Base-by-base conservation (phyloP, 768 basidiomycete species). In the Ramaria sp. region DNA sequence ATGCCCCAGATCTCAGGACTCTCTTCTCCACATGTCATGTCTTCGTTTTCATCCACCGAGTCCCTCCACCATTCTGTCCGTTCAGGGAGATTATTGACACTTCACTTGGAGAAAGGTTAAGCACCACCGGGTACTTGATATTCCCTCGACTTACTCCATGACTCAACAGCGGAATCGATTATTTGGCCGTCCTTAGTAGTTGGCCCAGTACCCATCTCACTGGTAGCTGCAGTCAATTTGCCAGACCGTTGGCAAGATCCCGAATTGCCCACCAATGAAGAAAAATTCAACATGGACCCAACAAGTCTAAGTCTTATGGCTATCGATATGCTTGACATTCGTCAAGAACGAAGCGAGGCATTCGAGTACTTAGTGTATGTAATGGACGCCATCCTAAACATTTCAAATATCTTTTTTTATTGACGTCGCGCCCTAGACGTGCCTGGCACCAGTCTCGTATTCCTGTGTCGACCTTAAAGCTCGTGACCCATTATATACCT, bases 171-270 rank as follows among this genome's bases (percentile, higher is more conserved):
- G 18, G 77, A 83, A 58, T 82, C 85, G 5, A 75, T 81, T 39
- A 89, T 90, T 41, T 90, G 88, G 88, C 88, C 88, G 0, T 84
- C 85, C 5, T 71, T 90, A 34, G 78, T 90, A 48, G 75, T 85
- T n/a, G 76, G 88, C 30, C 83, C 88, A 8, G 84, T 79, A 8
- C 82, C 85, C 0, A 78, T 78, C 47, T 68, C 76, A 10, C 64
- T 86, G 5, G 78, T 82, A 0, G 76, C 81, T 1, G 69, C 79
- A 32, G 71, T 79, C 50, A 66, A 73, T 27, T 74, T 65, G 56
- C 73, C 70, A 50, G 75, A 73, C 54, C 65, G 44, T 10, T 55
- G 42, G 53, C 32, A 47, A 37, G 53, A 55, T 71, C 52, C 53
- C 18, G 48, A 57, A 24, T 50, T 56, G 44, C 27, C 48, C 24